Percentiles rank a stretch among this genome's conserved stretches.
Conservation (phyloP, 257 asterid genomes). For the Salvia hispanica region DNA sequence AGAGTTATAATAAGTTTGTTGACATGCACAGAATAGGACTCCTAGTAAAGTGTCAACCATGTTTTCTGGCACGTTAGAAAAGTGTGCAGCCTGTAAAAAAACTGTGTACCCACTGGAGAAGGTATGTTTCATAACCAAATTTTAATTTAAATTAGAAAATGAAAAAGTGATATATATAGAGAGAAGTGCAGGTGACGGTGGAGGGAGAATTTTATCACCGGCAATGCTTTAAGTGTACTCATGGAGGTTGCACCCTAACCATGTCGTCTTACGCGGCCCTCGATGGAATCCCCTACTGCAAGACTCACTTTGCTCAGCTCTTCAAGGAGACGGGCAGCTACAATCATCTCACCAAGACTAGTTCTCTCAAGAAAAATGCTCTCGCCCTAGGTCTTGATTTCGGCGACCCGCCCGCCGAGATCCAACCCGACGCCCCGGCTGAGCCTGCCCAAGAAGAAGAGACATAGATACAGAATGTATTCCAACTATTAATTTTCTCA, state of each 20-base stretch:
- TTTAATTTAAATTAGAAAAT: too few relatives aligned
- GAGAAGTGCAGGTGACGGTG: constrained; percentile 55
- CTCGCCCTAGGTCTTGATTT: constrained; percentile 1
- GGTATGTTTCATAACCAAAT: constrained; percentile 37
- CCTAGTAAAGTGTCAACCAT: constrained; percentile 73
- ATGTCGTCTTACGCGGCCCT: constrained; percentile 81
- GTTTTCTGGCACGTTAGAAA: constrained; percentile 90
- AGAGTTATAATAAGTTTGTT: neutral
- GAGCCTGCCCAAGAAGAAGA: neutral
- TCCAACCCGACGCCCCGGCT: too few relatives aligned
- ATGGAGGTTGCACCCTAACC: constrained; percentile 78
- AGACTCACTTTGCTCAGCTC: constrained; percentile 82
- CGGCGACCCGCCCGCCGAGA: too few relatives aligned
- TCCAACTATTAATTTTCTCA: too few relatives aligned
- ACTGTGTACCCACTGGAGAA: constrained; percentile 87
- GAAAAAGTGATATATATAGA: too few relatives aligned
- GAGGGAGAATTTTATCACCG: constrained; percentile 83
- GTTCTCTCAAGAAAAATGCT: constrained; percentile 50
- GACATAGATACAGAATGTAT: too few relatives aligned
- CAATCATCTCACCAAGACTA: constrained; percentile 58
- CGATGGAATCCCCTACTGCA: constrained; percentile 87
- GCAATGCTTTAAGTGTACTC: constrained; percentile 88
- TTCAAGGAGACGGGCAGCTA: constrained; percentile 94
- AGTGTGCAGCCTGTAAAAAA: constrained; percentile 73
- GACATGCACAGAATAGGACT: constrained; percentile 46